Evolutionary conservation across 257 asterid species (phyloP), one percentile per base, ranked within the genome.

Genomic region (Nicotiana tabacum): DNA sequence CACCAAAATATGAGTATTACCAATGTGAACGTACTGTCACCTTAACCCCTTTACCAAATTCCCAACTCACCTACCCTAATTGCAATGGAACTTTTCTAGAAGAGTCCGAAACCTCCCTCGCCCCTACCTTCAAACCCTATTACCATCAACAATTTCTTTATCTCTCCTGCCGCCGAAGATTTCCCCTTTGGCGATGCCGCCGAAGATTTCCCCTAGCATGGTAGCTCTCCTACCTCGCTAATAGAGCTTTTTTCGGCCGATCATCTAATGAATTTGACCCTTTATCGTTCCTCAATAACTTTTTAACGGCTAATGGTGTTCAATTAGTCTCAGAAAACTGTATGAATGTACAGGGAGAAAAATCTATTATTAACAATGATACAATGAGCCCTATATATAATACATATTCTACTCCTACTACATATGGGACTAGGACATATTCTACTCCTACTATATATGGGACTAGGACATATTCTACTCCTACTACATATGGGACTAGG

Each of bases 11-110:
- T 24, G 27, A 24, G 27, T 24, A 24, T 24, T 0, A 24, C 27
- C 27, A 24, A 24, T 24, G 27, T 24, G 32, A 30, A 30, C 85
- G 84, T 9, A 84, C 85, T 62, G 96, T 94, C 55, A 56, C 85
- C 82, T 83, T 91, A 66, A 57, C 85, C 0, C 81, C 91, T 15
- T 85, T 91, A 4, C 93, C 95, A 9, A 80, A 88, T 60, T 24
- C 27, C 84, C 87, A 94, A 37, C 89, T 91, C 84, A 82, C 81
- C 83, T 94, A 97, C 94, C 98, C 98, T 70, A 90, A 87, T 87
- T 94, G 98, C 67, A 78, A 84, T 13, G 91, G 92, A 51, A 89
- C 88, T 13, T 94, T 94, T 39, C 87, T 92, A 0, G 98, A 94
- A 88, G 94, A 92, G 86, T 82, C 88, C 21, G 90, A 92, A 27